A percentile compares a stretch with the other conserved stretches of the same genome.
These are phyloP conservation scores for Penicillium argentinense DNA, from an alignment of 495 filamentous ascomycete genomes.

Conservation along the genomic window DNA sequence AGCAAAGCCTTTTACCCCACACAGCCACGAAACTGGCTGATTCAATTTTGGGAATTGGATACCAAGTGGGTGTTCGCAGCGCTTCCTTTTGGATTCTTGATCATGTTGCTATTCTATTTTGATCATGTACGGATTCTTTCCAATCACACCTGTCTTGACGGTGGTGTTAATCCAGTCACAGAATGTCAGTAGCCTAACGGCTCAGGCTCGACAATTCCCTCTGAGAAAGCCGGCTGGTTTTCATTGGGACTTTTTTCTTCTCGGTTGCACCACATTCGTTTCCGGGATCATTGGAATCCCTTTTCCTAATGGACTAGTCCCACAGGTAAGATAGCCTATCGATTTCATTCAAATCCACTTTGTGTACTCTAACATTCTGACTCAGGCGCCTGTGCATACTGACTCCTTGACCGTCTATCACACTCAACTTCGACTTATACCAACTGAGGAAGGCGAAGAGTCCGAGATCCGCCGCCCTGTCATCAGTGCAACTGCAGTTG, in stretches of 20 bases:
- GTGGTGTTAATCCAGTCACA: not conserved
- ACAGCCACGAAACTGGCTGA: conserved; percentile 66
- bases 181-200: conserved; percentile 70
- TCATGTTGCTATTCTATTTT: conserved; percentile 82
- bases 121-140: conserved; percentile 52
- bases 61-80: conserved; percentile 72
- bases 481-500: conserved; percentile 59
- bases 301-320: conserved; percentile 83
- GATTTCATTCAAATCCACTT: not conserved
- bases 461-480: conserved; percentile 54
- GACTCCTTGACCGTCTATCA: conserved; percentile 29
- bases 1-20: conserved; percentile 74
- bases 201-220: conserved; percentile 82
- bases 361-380: not conserved
- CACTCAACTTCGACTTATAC: conserved; percentile 63
- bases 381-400: conserved; percentile 75
- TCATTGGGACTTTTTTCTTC: conserved; percentile 87
- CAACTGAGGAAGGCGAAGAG: conserved; percentile 47
- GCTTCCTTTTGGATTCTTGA: conserved; percentile 73
- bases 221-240: conserved; percentile 82
- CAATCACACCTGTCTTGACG: not conserved
- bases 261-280: conserved; percentile 76
- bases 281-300: conserved; percentile 77
- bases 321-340: conserved; percentile 44
- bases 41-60: conserved; percentile 76